Base-by-base conservation (phyloP, 2,329 filamentous ascomycete species). In the Sarocladiaceae sp. region DNA sequence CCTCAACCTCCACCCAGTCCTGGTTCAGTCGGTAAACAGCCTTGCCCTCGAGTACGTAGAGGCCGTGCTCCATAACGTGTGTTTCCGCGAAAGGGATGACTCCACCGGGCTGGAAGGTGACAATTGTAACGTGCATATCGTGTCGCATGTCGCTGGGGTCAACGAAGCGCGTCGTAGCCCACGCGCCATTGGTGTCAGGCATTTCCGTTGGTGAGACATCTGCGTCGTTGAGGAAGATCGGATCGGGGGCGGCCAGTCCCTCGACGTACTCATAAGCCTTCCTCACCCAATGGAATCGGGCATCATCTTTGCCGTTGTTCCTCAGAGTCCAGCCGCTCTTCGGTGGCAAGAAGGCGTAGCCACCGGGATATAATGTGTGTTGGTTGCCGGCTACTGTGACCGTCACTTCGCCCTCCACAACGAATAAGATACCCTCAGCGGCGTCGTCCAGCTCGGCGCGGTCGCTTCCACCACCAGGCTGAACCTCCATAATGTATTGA, bases 31-130 rank as follows among this genome's bases (percentile, higher is more conserved):
- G 44, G 34, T 45, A 45, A n/a, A 45, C 44, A 11, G 44, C 44
- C 37, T 45, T 45, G 24, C 44, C 44, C 31, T 45, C 44, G 16
- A 45, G 37, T 11, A 45, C 44, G 15, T 45, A 45, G 4, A 45
- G 34, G 16, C 44, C 44, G 26, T 45, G 44, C 33, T 45, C 44
- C 44, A 45, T 45, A n/a, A 45, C 44, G 23, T 45, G 44, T n/a
- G 44, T 45, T 21, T 45, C 44, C 10, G 44, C 44, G 24, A 45
- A 45, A 5, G 44, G 44, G 20, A 45, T 45, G 15, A 45, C 44
- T 12, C 44, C 44, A 16, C 44, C 44, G 10, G 44, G 44, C 34
- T 45, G 33, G 21, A 45, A 45, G 10, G 44, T 45, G 18, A 45
- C 44, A 24, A 45, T 33, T 11, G 44, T 45, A 11, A 45, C 44